Percentiles rank a stretch among this genome's conserved stretches.
Conservation (phyloP, 169 alveolate genomes). For the Eimeria zaria region DNA sequence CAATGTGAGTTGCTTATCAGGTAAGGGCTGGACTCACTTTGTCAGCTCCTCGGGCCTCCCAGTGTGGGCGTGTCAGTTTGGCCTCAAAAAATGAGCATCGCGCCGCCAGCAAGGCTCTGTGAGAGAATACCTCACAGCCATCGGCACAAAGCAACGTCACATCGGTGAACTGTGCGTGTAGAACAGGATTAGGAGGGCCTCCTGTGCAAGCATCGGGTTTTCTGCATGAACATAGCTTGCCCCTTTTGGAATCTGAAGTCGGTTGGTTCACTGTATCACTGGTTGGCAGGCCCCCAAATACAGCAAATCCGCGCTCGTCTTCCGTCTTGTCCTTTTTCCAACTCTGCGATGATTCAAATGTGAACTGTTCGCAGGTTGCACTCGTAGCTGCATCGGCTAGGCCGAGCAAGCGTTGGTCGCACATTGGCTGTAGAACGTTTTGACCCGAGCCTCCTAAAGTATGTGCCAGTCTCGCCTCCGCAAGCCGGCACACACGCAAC, state of each 20-base stretch:
- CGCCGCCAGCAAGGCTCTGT: slow-evolving; percentile 82
- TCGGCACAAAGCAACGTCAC: slow-evolving; percentile 75
- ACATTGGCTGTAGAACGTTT: neutral
- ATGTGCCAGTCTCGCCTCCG: neutral
- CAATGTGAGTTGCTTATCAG: neutral
- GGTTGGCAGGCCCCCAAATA: neutral
- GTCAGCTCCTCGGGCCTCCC: slow-evolving; percentile 59
- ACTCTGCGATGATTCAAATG: neutral
- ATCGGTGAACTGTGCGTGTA: slow-evolving; percentile 70
- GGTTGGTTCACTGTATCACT: neutral
- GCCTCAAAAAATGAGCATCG: slow-evolving; percentile 81
- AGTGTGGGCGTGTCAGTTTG: slow-evolving; percentile 75
- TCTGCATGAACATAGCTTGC: slow-evolving; percentile 16
- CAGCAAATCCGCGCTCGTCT: neutral
- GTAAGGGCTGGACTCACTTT: neutral
- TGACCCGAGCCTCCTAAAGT: neutral
- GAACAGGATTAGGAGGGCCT: slow-evolving; percentile 14
- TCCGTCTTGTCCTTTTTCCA: neutral
- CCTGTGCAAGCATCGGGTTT: neutral
- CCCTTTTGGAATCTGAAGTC: neutral
- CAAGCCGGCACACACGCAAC: slow-evolving; percentile 47
- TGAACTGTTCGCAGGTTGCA: neutral
- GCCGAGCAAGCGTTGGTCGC: slow-evolving; percentile 51
- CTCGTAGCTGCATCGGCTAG: slow-evolving; percentile 12
- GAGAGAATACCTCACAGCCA: slow-evolving; percentile 75